A percentile compares a stretch with the other conserved stretches of the same genome.
Conservation (phyloP, 208 protist species). For the Leishmania amazonensis region DNA sequence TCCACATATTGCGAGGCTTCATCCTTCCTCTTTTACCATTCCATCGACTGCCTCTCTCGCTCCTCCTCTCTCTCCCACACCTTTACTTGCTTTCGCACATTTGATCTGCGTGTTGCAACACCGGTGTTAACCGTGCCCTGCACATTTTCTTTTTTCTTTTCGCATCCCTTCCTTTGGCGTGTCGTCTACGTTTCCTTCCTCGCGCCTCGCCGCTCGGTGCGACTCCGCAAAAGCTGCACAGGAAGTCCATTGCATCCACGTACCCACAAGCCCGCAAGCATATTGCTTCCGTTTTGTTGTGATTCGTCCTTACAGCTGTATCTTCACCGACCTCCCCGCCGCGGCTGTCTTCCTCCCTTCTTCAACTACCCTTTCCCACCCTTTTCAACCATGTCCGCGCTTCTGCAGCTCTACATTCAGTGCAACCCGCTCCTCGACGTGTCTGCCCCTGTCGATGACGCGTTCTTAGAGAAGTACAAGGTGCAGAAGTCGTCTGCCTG, state of each 20-base stretch:
- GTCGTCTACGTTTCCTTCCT: neutral
- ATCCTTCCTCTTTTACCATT: too few species aligned
- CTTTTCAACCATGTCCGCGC: slow-evolving; percentile 17
- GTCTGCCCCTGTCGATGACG: slow-evolving; percentile 91
- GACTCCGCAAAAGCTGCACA: neutral
- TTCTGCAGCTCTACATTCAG: slow-evolving; percentile 67
- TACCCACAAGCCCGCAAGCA: neutral
- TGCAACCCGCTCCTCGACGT: slow-evolving; percentile 99
- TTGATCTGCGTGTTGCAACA: neutral
- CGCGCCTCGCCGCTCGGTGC: neutral
- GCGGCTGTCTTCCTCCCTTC: neutral
- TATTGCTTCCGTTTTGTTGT: neutral
- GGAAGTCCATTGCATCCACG: neutral
- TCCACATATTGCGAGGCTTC: neutral
- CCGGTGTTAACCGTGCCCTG: neutral
- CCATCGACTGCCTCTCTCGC: neutral
- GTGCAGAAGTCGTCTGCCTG: slow-evolving; percentile 88
- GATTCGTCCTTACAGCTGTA: neutral
- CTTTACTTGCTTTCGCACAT: neutral
- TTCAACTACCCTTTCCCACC: neutral
- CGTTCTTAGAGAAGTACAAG: slow-evolving; percentile 94
- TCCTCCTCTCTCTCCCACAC: neutral
- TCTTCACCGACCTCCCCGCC: neutral
- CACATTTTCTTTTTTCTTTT: neutral
- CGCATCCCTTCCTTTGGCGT: neutral